Evolutionary conservation across 495 filamentous ascomycete genomes (phyloP), one percentile per base, ranked within the genome.

Genomic region (Hypoxylon rickii): DNA sequence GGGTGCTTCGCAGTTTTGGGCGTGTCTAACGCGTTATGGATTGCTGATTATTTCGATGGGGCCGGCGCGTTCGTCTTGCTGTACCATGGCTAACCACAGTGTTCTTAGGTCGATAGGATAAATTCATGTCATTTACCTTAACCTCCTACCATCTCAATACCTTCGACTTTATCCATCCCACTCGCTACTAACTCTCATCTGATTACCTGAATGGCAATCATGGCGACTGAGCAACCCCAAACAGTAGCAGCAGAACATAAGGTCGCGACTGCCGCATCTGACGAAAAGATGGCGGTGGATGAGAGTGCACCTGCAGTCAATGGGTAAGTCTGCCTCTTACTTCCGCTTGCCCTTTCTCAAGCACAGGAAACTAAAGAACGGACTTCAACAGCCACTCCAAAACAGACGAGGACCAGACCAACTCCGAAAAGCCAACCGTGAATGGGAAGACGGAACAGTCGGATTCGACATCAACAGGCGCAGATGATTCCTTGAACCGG

Each of bases 201-300:
- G 3, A 7, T 29, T 50, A 26, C 44, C 41, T 61, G 60, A 42
- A 62, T 61, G 59, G 63, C 63, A 57, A 60, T 55, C 17, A 69
- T 69, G 66, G 63, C 66, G 21, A 64, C 66, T 17, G 60, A 66
- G 21, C 52, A 69, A 37, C 60, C 60, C 19, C 59, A 69, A 46
- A 51, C 46, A 31, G 34, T 60, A 20, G 50, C 50, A 20, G 38
- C 32, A 15, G 46, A 61, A 31, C 45, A 53, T 24, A 60, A 69
- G 45, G n/a, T 18, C 11, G 13, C 36, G 4, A 43, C 38, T 37
- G 41, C 60, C 13, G 18, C 20, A 8, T 43, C 57, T 8, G 42
- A 19, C 13, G 52, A 66, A 3, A 43, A 53, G 3, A 62, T 54
- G 32, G 54, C 45, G 6, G 34, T 58, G 1, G 59, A 8, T 47